Evolutionary conservation across 768 basidiomycete genomes (phyloP).

Genomic region (Coprinellus aureogranulatus): DNA sequence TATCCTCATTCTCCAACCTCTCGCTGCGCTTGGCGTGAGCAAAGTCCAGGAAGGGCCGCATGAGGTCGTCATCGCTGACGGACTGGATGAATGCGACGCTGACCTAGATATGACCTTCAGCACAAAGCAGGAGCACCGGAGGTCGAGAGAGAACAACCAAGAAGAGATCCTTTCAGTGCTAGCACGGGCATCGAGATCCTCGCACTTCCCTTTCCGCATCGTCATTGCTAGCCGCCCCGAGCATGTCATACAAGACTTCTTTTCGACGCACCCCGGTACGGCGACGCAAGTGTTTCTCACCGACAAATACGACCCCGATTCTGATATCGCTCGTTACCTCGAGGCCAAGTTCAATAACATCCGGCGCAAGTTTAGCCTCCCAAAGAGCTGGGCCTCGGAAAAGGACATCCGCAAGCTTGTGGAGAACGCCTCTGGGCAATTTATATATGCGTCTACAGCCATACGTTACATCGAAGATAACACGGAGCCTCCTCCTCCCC

Average conservation of each 20-base stretch:
- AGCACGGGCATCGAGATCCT: not conserved
- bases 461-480: not conserved
- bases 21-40: not conserved
- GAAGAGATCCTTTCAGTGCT: not conserved
- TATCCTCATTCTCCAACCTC: slow-evolving; percentile 15
- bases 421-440: not conserved
- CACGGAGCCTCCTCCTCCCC: not conserved
- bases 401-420: not conserved
- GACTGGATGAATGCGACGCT: slow-evolving; percentile 28
- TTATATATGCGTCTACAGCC: not conserved
- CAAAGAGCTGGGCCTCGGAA: not conserved
- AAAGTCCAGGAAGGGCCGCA: not conserved
- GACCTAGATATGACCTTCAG: not conserved
- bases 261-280: not conserved
- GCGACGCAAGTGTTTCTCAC: not conserved
- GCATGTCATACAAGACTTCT: not conserved
- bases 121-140: not conserved
- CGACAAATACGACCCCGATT: not conserved
- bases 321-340: not conserved
- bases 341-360: not conserved
- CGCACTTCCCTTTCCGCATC: not conserved
- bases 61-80: slow-evolving; percentile 22
- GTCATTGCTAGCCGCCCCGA: not conserved
- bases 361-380: not conserved
- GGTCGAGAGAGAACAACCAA: not conserved